Percentiles rank a stretch among this genome's conserved stretches.
Conservation (phyloP, 2,329 filamentous ascomycete genomes). For the Aureobasidium leucospermi region DNA sequence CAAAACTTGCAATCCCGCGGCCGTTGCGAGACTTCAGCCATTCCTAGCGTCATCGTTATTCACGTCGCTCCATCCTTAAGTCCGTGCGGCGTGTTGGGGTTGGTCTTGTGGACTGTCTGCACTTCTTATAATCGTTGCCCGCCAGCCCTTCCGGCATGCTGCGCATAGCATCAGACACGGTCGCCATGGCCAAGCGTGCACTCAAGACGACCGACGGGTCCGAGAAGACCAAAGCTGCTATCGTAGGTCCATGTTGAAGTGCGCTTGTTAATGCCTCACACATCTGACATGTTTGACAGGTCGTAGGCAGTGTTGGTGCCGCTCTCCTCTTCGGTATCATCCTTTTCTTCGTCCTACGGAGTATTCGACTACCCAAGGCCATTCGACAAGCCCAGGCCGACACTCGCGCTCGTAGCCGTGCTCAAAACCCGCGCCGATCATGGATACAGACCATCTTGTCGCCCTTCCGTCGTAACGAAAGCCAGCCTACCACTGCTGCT, state of each 20-base stretch:
- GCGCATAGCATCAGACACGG: not conserved
- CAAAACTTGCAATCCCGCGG: not conserved
- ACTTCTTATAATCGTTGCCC: constrained; percentile 1
- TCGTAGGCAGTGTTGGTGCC: constrained; percentile 15
- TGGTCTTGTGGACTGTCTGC: not conserved
- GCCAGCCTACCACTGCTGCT: not conserved
- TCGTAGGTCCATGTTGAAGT: not conserved
- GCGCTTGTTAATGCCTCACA: not conserved
- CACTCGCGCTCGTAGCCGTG: not conserved
- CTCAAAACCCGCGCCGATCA: not conserved
- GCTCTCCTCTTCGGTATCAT: constrained; percentile 15
- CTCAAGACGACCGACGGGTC: not conserved
- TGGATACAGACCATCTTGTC: constrained; percentile 1
- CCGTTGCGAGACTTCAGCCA: constrained; percentile 2
- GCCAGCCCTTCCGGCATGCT: constrained; percentile 5
- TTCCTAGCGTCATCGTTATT: constrained; percentile 5
- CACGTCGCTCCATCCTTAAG: not conserved
- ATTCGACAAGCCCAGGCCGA: not conserved
- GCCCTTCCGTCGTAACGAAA: not conserved
- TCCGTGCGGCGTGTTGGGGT: constrained; percentile 11
- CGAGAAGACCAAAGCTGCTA: constrained; percentile 10
- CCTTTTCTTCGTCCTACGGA: constrained; percentile 10
- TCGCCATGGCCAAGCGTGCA: constrained; percentile 7
- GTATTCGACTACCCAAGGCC: not conserved
- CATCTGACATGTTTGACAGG: constrained; percentile 6